Base-by-base conservation (phyloP, 2,329 filamentous ascomycete genomes). In the Davidsoniella eucalypti region DNA sequence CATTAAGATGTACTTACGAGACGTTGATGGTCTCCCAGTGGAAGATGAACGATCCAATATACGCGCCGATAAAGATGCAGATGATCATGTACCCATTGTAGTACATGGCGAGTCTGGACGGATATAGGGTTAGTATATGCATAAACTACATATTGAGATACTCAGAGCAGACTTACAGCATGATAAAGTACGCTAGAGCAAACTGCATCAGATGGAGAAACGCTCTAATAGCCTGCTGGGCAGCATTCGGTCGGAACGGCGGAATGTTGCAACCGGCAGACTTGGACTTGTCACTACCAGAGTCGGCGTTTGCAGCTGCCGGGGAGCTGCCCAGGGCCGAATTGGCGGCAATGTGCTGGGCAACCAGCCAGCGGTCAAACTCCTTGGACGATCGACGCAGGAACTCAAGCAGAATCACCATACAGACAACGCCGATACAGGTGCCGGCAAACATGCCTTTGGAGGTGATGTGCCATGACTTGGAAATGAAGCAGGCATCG, bases 41-140 rank as follows among this genome's bases (percentile, higher is more conserved):
- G 61, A 86, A 90, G 53, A 84, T 59, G 55, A 87, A 85, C 10
- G 74, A 70, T 14, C 85, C 86, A 4, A 88, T 51, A 55, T 77
- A 86, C 0, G 82, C 77, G 1, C 86, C 86, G 50, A 90, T 73
- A 55, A 90, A 76, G 61, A 92, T 86, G 57, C 78, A 85, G 53
- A 90, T 80, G 61, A 92, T 84, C 55, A 92, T 72, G 63, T 86
- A 92, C 8, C 80, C 76, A 57, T 77, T 78, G 64, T 72, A 78
- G 61, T 77, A 76, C 71, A 76, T 76, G 55, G 71, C 71, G n/a
- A 66, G 64, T 55, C 59, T 65, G 51, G 2, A 26, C 37, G 56
- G 52, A 23, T 17, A 23, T 23, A 23, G 16, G 2, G 33, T 33
- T 5, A 45, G 17, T 39, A 49, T 17, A 3, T 29, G 18, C 18